phyloP scores from a whole-genome alignment of 2,329 filamentous ascomycete species.

The Colletotrichum acutatum region DNA sequence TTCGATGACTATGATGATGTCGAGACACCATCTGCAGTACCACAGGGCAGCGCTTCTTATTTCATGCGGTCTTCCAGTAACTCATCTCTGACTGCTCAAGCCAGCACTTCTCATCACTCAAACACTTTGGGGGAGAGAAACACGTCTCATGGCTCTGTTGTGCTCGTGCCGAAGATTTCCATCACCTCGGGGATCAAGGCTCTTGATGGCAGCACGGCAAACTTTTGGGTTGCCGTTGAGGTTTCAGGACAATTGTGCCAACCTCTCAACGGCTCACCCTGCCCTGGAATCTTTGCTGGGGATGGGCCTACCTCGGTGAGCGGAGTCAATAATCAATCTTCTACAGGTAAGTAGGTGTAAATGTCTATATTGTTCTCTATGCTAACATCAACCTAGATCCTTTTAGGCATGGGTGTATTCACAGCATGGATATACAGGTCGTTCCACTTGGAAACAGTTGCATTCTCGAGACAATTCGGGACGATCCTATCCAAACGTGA shows the following conservation, averaged over 20 bases:
- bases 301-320: not conserved
- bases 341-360: not conserved
- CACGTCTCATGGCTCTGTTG: not conserved
- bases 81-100: too few relatives aligned
- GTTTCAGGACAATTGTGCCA: slow-evolving; percentile 53
- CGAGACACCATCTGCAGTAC: not conserved
- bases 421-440: slow-evolving; percentile 60
- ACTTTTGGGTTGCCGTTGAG: slow-evolving; percentile 62
- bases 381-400: slow-evolving; percentile 13
- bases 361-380: not conserved
- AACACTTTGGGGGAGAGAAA: not conserved
- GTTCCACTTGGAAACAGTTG: slow-evolving; percentile 52
- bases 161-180: slow-evolving; percentile 55
- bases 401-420: slow-evolving; percentile 58
- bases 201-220: slow-evolving; percentile 45
- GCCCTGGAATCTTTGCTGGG: not conserved
- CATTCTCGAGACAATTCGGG: slow-evolving; percentile 55
- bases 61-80: not conserved
- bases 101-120: not conserved
- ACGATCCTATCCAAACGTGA: slow-evolving; percentile 56
- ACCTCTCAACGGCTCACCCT: not conserved
- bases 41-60: not conserved
- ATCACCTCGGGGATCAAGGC: slow-evolving; percentile 55
- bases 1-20: not conserved
- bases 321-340: too few relatives aligned